Percentiles rank a stretch among this genome's conserved stretches.
phyloP scores from a whole-genome alignment of 371 early-diverging fungal genomes.

The Rhizopus delemar region DNA sequence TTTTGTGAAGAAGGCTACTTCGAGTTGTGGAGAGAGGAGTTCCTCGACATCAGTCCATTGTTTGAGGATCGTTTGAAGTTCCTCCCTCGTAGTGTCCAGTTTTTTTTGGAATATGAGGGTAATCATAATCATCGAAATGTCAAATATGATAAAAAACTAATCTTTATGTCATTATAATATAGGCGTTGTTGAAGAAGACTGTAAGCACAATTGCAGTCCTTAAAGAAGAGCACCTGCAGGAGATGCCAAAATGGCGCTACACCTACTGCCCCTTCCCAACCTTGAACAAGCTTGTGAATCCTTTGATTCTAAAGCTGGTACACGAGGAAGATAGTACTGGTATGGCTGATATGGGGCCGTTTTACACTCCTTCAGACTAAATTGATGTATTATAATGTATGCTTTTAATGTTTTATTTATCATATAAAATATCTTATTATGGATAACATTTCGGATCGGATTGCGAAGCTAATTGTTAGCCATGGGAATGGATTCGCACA shows the following conservation, averaged over 20 bases:
- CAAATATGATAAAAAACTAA: constrained; percentile 10
- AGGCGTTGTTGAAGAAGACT: constrained; percentile 2
- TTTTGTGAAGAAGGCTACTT: background rate
- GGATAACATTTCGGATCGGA: background rate
- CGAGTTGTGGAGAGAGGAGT: constrained; percentile 5
- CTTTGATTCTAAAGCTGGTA: constrained; percentile 8
- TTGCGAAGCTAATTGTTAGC: background rate
- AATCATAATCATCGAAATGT: constrained; percentile 5
- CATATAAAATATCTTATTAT: constrained; percentile 2
- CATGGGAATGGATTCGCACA: too few relatives aligned
- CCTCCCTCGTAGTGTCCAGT: constrained; percentile 1
- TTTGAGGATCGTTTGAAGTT: constrained; percentile 8
- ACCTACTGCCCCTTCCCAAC: constrained; percentile 7
- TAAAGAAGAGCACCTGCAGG: constrained; percentile 5
- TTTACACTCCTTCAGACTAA: constrained; percentile 3
- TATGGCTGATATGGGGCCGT: constrained; percentile 6
- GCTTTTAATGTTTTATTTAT: background rate
- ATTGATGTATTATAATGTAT: background rate
- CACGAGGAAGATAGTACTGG: constrained; percentile 10
- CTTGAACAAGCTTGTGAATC: constrained; percentile 11
- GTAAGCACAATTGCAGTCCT: constrained; percentile 9
- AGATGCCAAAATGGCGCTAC: constrained; percentile 15
- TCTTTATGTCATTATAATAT: constrained; percentile 8
- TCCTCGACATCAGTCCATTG: background rate
- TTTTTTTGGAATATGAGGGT: constrained; percentile 11